Evolutionary conservation across 768 basidiomycete genomes (phyloP).

Genomic region (Boletus sensibilis): DNA sequence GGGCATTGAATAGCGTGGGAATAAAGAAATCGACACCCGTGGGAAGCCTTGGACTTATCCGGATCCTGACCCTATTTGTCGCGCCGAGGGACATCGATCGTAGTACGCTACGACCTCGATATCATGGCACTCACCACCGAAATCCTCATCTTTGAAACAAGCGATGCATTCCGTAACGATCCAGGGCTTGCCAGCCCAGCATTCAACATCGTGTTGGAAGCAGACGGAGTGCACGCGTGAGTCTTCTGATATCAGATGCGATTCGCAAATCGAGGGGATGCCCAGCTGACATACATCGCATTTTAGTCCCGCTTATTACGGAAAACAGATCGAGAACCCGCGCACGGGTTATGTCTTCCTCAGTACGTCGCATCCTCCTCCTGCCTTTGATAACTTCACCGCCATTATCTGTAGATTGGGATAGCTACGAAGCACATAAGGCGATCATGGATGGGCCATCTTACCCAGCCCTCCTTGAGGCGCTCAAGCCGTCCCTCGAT

Average conservation of each 20-base stretch:
- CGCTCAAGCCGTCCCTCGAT: conserved; percentile 5
- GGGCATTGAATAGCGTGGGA: no score
- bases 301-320: conserved; percentile 20
- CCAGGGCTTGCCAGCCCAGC: not conserved
- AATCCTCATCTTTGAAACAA: conserved; percentile 20
- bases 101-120: not conserved
- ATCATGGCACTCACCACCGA: conserved; percentile 24
- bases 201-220: conserved; percentile 8
- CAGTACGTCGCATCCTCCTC: conserved; percentile 8
- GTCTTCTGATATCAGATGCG: conserved; percentile 1
- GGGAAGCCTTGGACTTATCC: no score
- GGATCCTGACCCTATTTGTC: no score
- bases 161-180: conserved; percentile 7
- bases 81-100: no score
- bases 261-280: not conserved
- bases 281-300: not conserved
- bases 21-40: no score
- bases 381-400: not conserved
- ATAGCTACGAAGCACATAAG: conserved; percentile 22
- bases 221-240: conserved; percentile 13
- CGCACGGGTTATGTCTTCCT: conserved; percentile 15
- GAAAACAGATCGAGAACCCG: conserved; percentile 21
- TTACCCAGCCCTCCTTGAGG: conserved; percentile 2
- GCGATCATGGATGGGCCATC: conserved; percentile 2
- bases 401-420: conserved; percentile 24